phyloP scores from a whole-genome alignment of 441 rosid genomes.

The Flueggea neowawraea region DNA sequence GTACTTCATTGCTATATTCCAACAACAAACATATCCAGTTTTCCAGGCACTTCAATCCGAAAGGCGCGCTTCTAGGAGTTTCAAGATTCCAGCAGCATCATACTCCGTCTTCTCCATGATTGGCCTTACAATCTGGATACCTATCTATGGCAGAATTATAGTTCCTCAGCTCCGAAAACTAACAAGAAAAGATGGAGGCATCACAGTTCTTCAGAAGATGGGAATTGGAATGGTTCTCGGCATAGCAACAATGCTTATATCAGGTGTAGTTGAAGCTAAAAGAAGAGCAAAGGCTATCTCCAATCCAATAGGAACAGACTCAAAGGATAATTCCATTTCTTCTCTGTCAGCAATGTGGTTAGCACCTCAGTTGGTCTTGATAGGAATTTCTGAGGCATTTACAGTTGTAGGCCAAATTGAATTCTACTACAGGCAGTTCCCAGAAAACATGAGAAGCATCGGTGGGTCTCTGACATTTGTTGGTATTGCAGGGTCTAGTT shows the following conservation, averaged over 20 bases:
- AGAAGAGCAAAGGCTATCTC: constrained; percentile 42
- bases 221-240: constrained; percentile 54
- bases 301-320: constrained; percentile 35
- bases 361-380: constrained; percentile 55
- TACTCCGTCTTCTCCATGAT: constrained; percentile 54
- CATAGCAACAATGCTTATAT: constrained; percentile 44
- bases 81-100: constrained; percentile 61
- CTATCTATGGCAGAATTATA: constrained; percentile 56
- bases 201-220: constrained; percentile 62
- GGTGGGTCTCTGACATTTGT: constrained; percentile 48
- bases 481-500: constrained; percentile 45
- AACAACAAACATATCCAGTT: constrained; percentile 52
- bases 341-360: constrained; percentile 61
- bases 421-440: constrained; percentile 68
- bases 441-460: constrained; percentile 66
- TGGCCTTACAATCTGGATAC: constrained; percentile 56
- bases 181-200: constrained; percentile 59
- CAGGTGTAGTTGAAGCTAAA: constrained; percentile 47
- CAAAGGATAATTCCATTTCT: constrained; percentile 45
- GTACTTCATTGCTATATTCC: constrained; percentile 38
- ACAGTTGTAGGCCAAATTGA: constrained; percentile 43
- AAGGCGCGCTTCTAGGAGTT: constrained; percentile 36
- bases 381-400: constrained; percentile 58
- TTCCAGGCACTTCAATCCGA: constrained; percentile 68
- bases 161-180: constrained; percentile 46